Evolutionary conservation across 2,329 filamentous ascomycete genomes (phyloP).

Genomic region (Fusarium sp.): DNA sequence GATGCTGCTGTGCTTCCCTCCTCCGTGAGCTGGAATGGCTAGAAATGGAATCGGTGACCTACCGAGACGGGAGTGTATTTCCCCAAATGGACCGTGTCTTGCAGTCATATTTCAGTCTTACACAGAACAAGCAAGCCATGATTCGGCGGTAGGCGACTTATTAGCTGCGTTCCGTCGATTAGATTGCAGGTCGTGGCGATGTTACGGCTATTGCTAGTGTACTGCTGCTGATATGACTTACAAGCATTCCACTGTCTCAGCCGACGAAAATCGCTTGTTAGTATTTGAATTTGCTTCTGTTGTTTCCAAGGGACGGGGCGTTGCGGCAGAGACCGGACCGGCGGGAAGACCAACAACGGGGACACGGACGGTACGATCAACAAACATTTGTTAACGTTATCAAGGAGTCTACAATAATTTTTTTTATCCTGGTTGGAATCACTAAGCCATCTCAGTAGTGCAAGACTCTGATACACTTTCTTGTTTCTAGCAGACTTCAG

Average conservation of each 20-base stretch:
- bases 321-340: slow-evolving; percentile 32
- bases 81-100: slow-evolving; percentile 24
- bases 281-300: slow-evolving; percentile 6
- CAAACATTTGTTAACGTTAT: not conserved
- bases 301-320: not conserved
- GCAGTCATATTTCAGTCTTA: slow-evolving; percentile 27
- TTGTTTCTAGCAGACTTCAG: not conserved
- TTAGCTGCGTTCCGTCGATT: not conserved
- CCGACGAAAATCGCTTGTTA: slow-evolving; percentile 5
- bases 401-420: not conserved
- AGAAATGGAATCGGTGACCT: slow-evolving; percentile 7
- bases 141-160: not conserved
- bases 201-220: not conserved
- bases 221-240: slow-evolving; percentile 5
- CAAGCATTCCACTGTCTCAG: slow-evolving; percentile 33
- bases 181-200: slow-evolving; percentile 12
- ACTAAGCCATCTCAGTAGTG: not conserved
- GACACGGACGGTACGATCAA: slow-evolving; percentile 2
- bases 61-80: slow-evolving; percentile 4
- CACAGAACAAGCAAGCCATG: not conserved
- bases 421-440: not conserved
- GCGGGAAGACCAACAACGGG: slow-evolving; percentile 8
- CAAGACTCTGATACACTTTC: slow-evolving; percentile 1
- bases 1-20: not conserved
- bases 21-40: slow-evolving; percentile 29